phyloP scores from a whole-genome alignment of 148 eudicot genomes.

The Chenopodium formosanum region DNA sequence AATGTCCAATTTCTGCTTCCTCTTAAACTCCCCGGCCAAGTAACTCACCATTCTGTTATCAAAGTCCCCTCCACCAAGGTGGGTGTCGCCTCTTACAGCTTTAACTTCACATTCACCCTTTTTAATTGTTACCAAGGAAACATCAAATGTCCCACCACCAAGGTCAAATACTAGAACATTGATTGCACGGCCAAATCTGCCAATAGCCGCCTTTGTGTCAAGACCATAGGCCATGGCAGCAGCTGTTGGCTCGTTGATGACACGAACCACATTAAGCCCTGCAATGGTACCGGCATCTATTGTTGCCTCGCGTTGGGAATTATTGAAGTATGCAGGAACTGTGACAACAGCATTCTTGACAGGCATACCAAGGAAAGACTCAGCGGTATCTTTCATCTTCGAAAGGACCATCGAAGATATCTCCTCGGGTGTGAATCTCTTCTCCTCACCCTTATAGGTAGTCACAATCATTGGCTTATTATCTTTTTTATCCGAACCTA shows the following conservation, averaged over 20 bases:
- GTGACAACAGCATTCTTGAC: neutral
- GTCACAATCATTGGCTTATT: neutral
- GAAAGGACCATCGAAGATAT: neutral
- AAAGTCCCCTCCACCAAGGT: slow-evolving; percentile 17
- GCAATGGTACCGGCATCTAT: neutral
- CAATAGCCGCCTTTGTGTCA: neutral
- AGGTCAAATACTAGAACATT: slow-evolving; percentile 4
- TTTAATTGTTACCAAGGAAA: neutral
- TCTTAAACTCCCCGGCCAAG: neutral
- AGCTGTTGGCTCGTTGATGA: neutral
- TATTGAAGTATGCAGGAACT: neutral
- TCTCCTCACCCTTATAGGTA: neutral
- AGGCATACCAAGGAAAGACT: neutral
- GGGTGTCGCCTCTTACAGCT: slow-evolving; percentile 7
- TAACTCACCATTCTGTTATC: neutral
- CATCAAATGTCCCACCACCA: slow-evolving; percentile 23
- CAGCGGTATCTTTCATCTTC: neutral
- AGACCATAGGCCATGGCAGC: neutral
- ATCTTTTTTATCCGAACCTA: neutral
- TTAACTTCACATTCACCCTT: neutral
- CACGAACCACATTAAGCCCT: neutral
- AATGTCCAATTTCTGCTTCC: neutral
- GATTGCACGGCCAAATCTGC: neutral
- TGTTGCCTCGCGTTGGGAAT: neutral
- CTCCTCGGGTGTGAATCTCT: neutral